Conservation (phyloP, 108 stramenopile genomes). For the Pseudonitzschia multiseries region DNA sequence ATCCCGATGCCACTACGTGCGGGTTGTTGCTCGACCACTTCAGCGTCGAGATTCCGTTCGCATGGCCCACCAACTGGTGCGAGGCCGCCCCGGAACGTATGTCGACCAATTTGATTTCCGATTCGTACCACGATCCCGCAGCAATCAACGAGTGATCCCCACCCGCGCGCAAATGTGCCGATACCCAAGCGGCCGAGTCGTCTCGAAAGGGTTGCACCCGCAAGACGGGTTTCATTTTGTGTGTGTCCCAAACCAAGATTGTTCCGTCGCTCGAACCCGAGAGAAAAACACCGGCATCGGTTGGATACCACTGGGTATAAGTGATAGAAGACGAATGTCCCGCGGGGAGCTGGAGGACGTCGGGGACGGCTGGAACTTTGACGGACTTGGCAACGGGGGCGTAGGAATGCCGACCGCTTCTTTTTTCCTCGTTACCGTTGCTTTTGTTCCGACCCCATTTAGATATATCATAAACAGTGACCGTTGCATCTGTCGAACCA, state of each 20-base stretch:
- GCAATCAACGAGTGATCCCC: constrained; percentile 29
- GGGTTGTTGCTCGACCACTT: constrained; percentile 64
- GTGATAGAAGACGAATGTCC: constrained; percentile 57
- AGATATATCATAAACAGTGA: constrained; percentile 69
- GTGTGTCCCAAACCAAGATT: constrained; percentile 76
- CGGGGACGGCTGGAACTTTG: constrained; percentile 23
- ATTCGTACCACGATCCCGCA: constrained; percentile 23
- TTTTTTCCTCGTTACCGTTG: not conserved
- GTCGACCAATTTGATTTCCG: constrained; percentile 54
- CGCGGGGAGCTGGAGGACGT: constrained; percentile 30
- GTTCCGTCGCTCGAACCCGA: constrained; percentile 58
- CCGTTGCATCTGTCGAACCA: constrained; percentile 59
- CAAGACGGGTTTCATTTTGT: constrained; percentile 46
- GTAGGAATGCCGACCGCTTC: not conserved
- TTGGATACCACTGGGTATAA: constrained; percentile 71
- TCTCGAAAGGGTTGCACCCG: constrained; percentile 34
- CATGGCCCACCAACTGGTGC: constrained; percentile 71
- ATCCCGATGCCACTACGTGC: constrained; percentile 65
- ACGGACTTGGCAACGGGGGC: constrained; percentile 57
- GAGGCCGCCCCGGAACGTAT: constrained; percentile 66
- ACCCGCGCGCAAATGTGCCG: constrained; percentile 19
- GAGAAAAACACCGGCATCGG: constrained; percentile 71
- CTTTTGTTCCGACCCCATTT: constrained; percentile 35
- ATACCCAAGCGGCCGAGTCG: constrained; percentile 21
- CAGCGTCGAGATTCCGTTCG: constrained; percentile 51